phyloP scores from a whole-genome alignment of 2,329 filamentous ascomycete species.

The Rhinocladiella similis region DNA sequence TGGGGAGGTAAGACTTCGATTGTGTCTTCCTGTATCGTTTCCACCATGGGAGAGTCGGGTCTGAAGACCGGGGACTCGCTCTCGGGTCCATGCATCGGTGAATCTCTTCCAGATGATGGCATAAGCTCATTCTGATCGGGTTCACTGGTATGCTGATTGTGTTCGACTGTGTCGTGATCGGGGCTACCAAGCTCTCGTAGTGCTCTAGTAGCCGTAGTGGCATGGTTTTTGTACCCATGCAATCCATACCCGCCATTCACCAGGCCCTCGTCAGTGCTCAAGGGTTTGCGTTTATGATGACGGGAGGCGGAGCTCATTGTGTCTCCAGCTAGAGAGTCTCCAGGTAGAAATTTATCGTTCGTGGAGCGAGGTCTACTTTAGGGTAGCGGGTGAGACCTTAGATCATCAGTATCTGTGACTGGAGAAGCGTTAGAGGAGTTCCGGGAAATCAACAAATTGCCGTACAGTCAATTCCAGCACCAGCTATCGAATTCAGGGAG shows the following conservation, averaged over 20 bases:
- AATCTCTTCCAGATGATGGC: too few relatives aligned
- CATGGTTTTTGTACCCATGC: conserved; percentile 15
- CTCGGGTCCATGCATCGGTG: too few relatives aligned
- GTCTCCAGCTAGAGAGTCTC: conserved; percentile 2
- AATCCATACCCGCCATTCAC: neutral
- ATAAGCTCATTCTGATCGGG: conserved; percentile 9
- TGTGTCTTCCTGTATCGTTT: conserved; percentile 54
- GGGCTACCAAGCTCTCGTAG: conserved; percentile 23
- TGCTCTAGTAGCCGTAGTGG: conserved; percentile 24
- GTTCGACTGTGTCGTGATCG: conserved; percentile 12
- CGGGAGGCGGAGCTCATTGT: conserved; percentile 1
- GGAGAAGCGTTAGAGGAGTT: too few relatives aligned
- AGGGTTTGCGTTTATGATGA: conserved; percentile 16
- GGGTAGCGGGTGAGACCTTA: too few relatives aligned
- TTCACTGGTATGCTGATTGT: conserved; percentile 13
- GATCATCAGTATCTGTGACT: too few relatives aligned
- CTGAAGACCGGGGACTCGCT: conserved; percentile 40
- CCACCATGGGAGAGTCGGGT: conserved; percentile 53
- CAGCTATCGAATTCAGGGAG: too few relatives aligned
- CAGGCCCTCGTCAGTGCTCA: neutral
- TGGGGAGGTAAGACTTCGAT: neutral
- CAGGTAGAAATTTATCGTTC: neutral
- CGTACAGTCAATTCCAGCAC: too few relatives aligned
- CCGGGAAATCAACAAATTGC: too few relatives aligned
- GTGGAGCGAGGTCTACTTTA: neutral